Evolutionary conservation across 2,329 filamentous ascomycete genomes (phyloP), one percentile per base, ranked within the genome.

Genomic region (Ustilaginoidea virens): DNA sequence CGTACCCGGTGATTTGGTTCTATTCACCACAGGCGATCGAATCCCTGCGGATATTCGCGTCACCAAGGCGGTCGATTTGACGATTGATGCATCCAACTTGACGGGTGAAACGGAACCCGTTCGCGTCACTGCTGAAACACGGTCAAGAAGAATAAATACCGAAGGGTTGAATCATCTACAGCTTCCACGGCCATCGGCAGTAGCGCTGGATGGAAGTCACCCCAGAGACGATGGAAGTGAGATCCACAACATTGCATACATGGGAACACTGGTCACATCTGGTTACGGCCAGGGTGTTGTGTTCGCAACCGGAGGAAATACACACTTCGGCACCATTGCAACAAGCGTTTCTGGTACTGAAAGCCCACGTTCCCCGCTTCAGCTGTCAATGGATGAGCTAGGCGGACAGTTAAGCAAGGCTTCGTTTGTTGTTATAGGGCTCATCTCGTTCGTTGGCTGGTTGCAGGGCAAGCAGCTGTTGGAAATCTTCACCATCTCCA

Each of bases 71-170:
- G 73, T 81, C 7, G 85, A 96, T 48, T 61, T 98, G 29, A 82
- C 83, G 23, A 92, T 98, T 39, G 92, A 98, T 49, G 86, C 90
- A 43, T 96, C 90, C 9, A 98, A 98, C 47, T 58, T 98, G 33
- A 98, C 90, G 0, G 90, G 90, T 34, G 90, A 98, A 53, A 96
- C 93, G 36, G 85, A 96, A 43, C 86, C 90, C 4, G 82, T 96
- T 5, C 64, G 72, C 26, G 82, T 98, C 46, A 74, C 70, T 8
- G 61, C 77, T 2, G 73, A 81, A 13, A 69, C 74, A 1, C 58
- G 52, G 17, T 41, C 45, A 11, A 46, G 48, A 23, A 38, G 41
- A 19, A 27, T 49, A 15, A 39, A 42, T 11, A 37, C 42, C 6
- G 44, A 46, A 27, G 41, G 46, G 16, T 35, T 48, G 13, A 43